Evolutionary conservation across 352 stramenopile species (phyloP), one percentile per base, ranked within the genome.

Genomic region (Phytophthora kernoviae): DNA sequence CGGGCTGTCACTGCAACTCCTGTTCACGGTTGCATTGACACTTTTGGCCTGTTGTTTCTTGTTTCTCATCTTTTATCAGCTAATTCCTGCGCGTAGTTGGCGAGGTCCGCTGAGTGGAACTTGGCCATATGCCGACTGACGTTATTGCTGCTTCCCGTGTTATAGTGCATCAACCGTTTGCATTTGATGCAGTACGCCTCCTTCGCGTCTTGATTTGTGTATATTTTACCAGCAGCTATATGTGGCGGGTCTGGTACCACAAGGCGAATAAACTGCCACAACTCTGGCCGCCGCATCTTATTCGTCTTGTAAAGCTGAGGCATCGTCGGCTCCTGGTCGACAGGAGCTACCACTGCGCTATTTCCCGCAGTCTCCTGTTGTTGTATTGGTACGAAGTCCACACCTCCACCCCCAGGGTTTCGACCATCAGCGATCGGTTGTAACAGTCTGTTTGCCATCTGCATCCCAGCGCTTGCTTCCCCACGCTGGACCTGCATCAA

Each of bases 121-220:
- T 83, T 83, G 54, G 70, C 64, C 74, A 83, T 83, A 56, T 83
- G 74, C 2, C 74, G 70, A 45, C 74, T 83, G 18, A 83, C 74
- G 50, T 83, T 83, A 42, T 83, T 83, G 70, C 70, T 80, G 48
- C 70, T 83, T 37, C 70, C 70, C 4, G 74, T 83, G 43, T 83
- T 80, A 50, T 83, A 83, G 51, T 80, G 74, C 74, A 83, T 83
- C 33, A 76, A 67, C 15, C 70, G 74, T 56, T 83, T 80, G 64
- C 74, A 83, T 46, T 83, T 83, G 22, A 83, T 65, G 37, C 74
- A 83, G 41, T 79, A 83, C 34, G 74, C 74, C 52, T 83, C 70
- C 46, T 79, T 73, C 17, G 74, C 74, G 61, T 83, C 74, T 52
- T 78, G 74, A 55, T 83, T 83, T 40, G 74, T 79, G 70, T 83